Conservation (phyloP, 768 basidiomycete genomes). For the Suillus discolor region DNA sequence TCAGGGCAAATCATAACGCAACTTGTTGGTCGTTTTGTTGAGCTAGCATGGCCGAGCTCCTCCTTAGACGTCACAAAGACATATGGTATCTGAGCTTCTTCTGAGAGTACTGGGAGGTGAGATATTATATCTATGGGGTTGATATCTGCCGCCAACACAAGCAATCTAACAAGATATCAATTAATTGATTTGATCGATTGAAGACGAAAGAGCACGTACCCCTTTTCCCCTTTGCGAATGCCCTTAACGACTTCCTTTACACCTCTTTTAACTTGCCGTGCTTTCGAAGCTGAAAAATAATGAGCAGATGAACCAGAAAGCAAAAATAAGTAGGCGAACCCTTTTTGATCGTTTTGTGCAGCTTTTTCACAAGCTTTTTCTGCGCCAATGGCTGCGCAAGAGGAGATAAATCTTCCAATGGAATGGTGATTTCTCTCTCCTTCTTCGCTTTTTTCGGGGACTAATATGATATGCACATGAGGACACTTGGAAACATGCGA, state of each 20-base stretch:
- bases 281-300: conserved; percentile 74
- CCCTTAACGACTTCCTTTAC: conserved; percentile 99
- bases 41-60: conserved; percentile 92
- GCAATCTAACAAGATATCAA: conserved; percentile 52
- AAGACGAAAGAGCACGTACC: conserved; percentile 51
- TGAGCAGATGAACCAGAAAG: conserved; percentile 1
- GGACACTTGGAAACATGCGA: conserved; percentile 5
- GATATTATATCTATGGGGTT: conserved; percentile 99
- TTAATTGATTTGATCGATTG: background rate
- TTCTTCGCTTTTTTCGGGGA: conserved; percentile 63
- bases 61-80: conserved; percentile 91
- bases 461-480: conserved; percentile 24
- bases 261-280: conserved; percentile 93
- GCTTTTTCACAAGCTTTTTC: conserved; percentile 91
- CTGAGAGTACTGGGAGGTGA: conserved; percentile 91
- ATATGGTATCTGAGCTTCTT: conserved; percentile 91
- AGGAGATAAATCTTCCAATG: conserved; percentile 86
- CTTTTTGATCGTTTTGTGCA: conserved; percentile 94
- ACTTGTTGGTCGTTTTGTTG: conserved; percentile 97
- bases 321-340: conserved; percentile 44
- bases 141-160: conserved; percentile 95
- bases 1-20: conserved; percentile 94
- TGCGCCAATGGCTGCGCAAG: conserved; percentile 92
- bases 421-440: conserved; percentile 66
- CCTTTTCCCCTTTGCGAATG: conserved; percentile 96